Evolutionary conservation across 2,329 filamentous ascomycete species (phyloP).

Genomic region (Fusarium lateritium): DNA sequence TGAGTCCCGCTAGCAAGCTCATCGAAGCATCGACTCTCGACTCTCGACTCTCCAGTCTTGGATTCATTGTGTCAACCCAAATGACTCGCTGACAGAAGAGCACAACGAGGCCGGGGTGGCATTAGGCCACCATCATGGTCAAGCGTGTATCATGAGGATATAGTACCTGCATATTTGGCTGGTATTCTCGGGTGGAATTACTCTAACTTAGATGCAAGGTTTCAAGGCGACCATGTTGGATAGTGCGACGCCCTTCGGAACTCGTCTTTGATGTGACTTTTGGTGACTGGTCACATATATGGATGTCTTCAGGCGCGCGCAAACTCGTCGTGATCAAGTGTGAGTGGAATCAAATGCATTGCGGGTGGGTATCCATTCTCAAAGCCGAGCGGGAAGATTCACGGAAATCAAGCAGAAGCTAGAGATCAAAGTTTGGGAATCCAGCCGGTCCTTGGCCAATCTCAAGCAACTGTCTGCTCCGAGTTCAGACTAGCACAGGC

Average conservation of each 20-base stretch:
- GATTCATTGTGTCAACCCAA: constrained; percentile 14
- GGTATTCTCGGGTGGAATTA: constrained; percentile 2
- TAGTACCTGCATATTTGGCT: not conserved
- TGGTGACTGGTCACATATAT: constrained; percentile 10
- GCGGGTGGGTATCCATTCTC: constrained; percentile 38
- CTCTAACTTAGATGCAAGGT: not conserved
- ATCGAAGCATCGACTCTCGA: not conserved
- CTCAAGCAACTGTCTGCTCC: constrained; percentile 31
- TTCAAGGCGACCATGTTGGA: not conserved
- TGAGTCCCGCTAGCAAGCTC: constrained; percentile 3
- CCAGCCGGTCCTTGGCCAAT: constrained; percentile 30
- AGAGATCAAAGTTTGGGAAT: constrained; percentile 42
- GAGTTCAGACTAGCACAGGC: constrained; percentile 32
- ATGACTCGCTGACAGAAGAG: constrained; percentile 7
- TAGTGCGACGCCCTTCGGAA: not conserved
- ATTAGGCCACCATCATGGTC: constrained; percentile 28
- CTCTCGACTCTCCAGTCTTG: not conserved
- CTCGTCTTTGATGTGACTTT: not conserved
- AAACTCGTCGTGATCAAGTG: constrained; percentile 45
- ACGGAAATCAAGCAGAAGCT: constrained; percentile 33
- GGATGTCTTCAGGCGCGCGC: constrained; percentile 20
- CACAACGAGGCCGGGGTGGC: constrained; percentile 9
- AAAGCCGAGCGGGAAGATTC: constrained; percentile 32
- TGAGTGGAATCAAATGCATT: constrained; percentile 40
- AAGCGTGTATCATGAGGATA: constrained; percentile 25